Percentiles rank a stretch among this genome's conserved stretches.
phyloP scores from a whole-genome alignment of 2,329 filamentous ascomycete species.

The Nemania sp. region DNA sequence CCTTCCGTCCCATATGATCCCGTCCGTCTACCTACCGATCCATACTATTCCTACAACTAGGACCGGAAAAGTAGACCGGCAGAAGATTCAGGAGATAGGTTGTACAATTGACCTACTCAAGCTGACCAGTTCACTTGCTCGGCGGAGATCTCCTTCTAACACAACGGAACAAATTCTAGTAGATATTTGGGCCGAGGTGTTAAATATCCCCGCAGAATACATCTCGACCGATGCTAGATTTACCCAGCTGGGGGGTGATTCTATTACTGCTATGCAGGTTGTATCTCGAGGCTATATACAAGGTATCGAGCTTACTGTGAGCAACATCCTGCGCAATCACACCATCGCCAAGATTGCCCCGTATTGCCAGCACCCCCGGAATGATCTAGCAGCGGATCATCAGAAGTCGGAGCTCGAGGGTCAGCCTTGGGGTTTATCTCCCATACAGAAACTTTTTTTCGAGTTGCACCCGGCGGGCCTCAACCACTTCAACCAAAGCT shows the following conservation, averaged over 20 bases:
- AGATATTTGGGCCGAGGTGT: background rate
- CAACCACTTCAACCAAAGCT: constrained; percentile 5
- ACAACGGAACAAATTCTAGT: background rate
- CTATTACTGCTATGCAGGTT: constrained; percentile 4
- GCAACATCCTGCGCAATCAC: background rate
- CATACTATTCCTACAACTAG: background rate
- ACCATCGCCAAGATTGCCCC: constrained; percentile 2
- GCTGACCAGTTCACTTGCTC: background rate
- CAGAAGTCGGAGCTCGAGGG: background rate
- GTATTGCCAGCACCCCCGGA: background rate
- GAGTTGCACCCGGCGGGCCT: background rate
- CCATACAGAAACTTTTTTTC: constrained; percentile 7
- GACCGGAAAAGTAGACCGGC: constrained; percentile 8
- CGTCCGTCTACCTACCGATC: constrained; percentile 2
- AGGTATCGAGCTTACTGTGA: background rate
- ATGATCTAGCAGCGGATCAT: background rate
- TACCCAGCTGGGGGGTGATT: background rate
- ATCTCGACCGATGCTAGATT: background rate
- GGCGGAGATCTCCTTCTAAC: background rate
- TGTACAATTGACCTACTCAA: background rate
- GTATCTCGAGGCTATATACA: background rate
- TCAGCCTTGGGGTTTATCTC: constrained; percentile 1
- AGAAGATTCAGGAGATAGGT: background rate
- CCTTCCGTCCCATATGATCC: constrained; percentile 9
- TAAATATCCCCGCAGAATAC: background rate